These are phyloP conservation scores for Phanerodontia chrysosporium DNA, from an alignment of 768 basidiomycete species.

Conservation along the genomic window DNA sequence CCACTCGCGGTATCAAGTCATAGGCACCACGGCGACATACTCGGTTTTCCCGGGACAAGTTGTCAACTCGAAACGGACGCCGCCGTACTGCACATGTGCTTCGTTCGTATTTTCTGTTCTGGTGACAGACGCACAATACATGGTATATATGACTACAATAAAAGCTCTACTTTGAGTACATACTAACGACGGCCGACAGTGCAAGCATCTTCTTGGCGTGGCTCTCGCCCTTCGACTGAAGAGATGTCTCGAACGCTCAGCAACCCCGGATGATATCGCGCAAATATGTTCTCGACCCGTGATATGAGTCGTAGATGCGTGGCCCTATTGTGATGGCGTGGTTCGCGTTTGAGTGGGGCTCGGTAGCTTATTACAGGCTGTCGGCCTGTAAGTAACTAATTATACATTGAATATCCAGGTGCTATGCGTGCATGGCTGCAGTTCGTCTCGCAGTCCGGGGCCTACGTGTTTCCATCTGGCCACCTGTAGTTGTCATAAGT, in stretches of 20 bases:
- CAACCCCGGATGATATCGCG: constrained; percentile 1
- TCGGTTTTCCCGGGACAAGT: constrained; percentile 48
- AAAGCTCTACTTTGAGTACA: too few relatives aligned
- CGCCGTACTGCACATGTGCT: constrained; percentile 67
- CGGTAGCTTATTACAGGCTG: too few relatives aligned
- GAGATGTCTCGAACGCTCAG: constrained; percentile 44
- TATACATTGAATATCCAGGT: too few relatives aligned
- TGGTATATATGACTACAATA: constrained; percentile 38
- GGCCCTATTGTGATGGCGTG: too few relatives aligned
- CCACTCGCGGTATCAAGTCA: constrained; percentile 58
- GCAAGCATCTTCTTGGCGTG: constrained; percentile 75
- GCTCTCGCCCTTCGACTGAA: constrained; percentile 53
- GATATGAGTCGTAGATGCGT: neutral
- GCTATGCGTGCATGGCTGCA: too few relatives aligned
- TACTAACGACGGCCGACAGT: constrained; percentile 38
- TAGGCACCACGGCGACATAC: constrained; percentile 63
- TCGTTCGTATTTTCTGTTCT: constrained; percentile 67
- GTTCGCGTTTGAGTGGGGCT: too few relatives aligned
- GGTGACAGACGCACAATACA: constrained; percentile 52
- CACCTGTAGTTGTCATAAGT: too few relatives aligned
- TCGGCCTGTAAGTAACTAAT: too few relatives aligned
- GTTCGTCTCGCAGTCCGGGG: too few relatives aligned
- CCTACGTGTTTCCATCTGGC: too few relatives aligned
- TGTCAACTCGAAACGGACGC: constrained; percentile 13
- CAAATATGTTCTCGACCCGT: neutral